Base-by-base conservation (phyloP, 305 asterid genomes). In the Euphrasia arctica region DNA sequence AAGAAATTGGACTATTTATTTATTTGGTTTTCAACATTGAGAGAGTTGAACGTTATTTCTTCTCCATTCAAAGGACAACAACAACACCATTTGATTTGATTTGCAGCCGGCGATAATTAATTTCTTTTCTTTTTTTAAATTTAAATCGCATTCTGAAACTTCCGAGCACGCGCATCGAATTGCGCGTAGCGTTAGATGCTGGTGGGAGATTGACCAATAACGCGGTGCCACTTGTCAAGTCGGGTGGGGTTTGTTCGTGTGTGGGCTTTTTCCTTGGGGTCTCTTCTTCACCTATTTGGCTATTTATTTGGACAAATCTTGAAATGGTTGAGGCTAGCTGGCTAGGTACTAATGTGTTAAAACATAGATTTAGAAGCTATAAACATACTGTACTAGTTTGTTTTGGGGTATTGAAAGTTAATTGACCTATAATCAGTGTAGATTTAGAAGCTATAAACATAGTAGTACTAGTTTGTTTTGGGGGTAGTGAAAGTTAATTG, bases 31-130 rank as follows among this genome's bases (percentile, higher is more conserved):
- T 39, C 42, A 54, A 5, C 27, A 15, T 48, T 11, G 43, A 57
- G 42, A 58, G 67, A 65, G 67, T 22, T 29, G 70, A 65, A 59
- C 47, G 67, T 54, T 31, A 70, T 52, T 12, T 34, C 43, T 50
- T 31, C 74, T 15, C 15, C 56, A 56, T 58, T 63, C 65, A 58
- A 31, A 29, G 64, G 58, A 56, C 49, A 61, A 62, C 18, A 50
- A 3, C 34, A 18, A 18, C 22, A 18, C 22, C 22, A 18, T 18
- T 18, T 18, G 22, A 31, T 39, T 45, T 45, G n/a, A 9, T 49
- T 57, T 45, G 39, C 69, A 69, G 80, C 81, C 77, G 85, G 78
- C 81, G 48, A 71, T 47, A 14, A 39, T 7, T 39, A 15, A 36
- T 28, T 57, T n/a, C 3, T 0, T 27, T 18, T 18, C 6, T 54